Conservation (phyloP, 2,329 filamentous ascomycete genomes). For the Hawksworthiomyces lignivorus region DNA sequence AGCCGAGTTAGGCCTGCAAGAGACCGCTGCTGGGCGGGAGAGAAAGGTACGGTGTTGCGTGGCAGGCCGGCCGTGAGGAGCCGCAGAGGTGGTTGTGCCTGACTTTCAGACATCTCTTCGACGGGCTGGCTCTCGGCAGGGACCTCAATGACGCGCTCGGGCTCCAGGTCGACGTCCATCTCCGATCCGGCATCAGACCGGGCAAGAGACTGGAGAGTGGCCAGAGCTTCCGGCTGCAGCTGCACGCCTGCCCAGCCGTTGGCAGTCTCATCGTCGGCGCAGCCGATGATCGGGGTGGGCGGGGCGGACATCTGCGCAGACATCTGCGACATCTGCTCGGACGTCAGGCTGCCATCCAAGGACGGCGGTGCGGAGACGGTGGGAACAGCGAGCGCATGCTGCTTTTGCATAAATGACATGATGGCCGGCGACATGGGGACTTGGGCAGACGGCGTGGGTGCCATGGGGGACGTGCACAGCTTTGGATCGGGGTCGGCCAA, state of each 20-base stretch:
- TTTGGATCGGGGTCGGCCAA: constrained; percentile 31
- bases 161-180: constrained; percentile 52
- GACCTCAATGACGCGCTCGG: constrained; percentile 47
- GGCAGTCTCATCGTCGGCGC: constrained; percentile 43
- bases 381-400: constrained; percentile 59
- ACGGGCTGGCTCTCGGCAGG: constrained; percentile 17
- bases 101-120: constrained; percentile 41
- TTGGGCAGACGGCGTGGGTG: constrained; percentile 56
- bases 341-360: constrained; percentile 78
- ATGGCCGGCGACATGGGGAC: constrained; percentile 71
- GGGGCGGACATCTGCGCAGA: constrained; percentile 65
- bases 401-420: constrained; percentile 60
- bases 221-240: constrained; percentile 72
- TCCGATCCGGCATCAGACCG: constrained; percentile 44
- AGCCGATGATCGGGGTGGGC: constrained; percentile 67
- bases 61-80: constrained; percentile 36
- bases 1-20: constrained; percentile 69
- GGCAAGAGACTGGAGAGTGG: constrained; percentile 69
- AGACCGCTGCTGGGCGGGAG: constrained; percentile 48
- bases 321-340: constrained; percentile 66
- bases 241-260: constrained; percentile 62
- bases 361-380: constrained; percentile 77
- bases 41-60: constrained; percentile 25
- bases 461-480: constrained; percentile 50
- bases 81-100: constrained; percentile 41